Base-by-base conservation (phyloP, 768 basidiomycete species). In the Leccinum arenicola region DNA sequence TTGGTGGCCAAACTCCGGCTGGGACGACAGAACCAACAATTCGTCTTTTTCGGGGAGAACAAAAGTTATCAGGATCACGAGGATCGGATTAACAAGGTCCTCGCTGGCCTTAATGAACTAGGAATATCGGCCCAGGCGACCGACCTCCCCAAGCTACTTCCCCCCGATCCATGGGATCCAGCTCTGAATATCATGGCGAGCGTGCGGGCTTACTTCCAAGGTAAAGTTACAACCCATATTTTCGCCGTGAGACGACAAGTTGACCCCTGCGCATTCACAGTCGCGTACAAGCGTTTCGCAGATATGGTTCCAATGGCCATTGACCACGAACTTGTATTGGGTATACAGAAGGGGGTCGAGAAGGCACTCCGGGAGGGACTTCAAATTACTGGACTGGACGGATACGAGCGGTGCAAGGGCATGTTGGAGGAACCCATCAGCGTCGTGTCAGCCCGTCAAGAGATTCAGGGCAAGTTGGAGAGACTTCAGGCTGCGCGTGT, bases 171-270 rank as follows among this genome's bases (percentile, higher is more conserved):
- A 2, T 79, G 78, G 76, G 85, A 84, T 38, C 77, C 80, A 0
- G 84, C 84, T 0, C 63, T 90, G 17, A 64, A 71, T 4, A 87
- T 90, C 64, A 89, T 91, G 87, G 86, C 86, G 0, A 80, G 84
- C 56, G 86, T 89, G 1, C 77, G 86, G 5, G 88, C 85, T 0
- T 89, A 90, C 62, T 90, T 89, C 69, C 86, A 89, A 78, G 88
- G 89, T 87, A 64, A n/a, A 31, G 49, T 36, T 43, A n/a, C 35
- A 29, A 31, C 7, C 31, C 11, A 25, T 2, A 48, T 8, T 10
- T 8, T 3, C 4, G 5, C 3, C 31, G 27, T 53, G 47, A 17
- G 53, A 14, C 2, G 12, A 49, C 12, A 3, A 25, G 33, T 23
- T 51, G 36, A 59, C 47, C 50, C 9, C 9, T 21, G 31, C 19